Evolutionary conservation across 371 early-diverging fungal genomes (phyloP).

Genomic region (Syncephalastrum racemosum): DNA sequence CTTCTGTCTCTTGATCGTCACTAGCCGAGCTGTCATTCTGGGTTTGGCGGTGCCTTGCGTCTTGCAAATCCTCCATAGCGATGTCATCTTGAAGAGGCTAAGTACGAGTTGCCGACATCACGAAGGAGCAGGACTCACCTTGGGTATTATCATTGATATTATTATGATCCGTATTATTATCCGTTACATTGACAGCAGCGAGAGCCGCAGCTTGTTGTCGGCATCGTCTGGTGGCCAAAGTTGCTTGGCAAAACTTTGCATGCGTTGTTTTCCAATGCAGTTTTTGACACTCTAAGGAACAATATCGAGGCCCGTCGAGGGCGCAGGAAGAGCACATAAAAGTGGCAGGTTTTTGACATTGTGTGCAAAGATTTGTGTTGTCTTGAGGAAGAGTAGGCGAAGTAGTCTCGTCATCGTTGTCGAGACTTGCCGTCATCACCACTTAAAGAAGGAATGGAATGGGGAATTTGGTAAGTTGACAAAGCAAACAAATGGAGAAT

Average conservation of each 20-base stretch:
- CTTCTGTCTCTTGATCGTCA: constrained; percentile 26
- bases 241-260: constrained; percentile 46
- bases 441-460: constrained; percentile 1
- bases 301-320: constrained; percentile 57
- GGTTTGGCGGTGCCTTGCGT: constrained; percentile 2
- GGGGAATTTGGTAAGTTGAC: neutral
- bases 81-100: constrained; percentile 8
- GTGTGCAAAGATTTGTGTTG: constrained; percentile 15
- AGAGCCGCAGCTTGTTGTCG: constrained; percentile 7
- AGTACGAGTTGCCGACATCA: too few species aligned
- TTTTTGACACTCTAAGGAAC: constrained; percentile 70
- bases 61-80: constrained; percentile 10
- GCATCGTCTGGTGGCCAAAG: constrained; percentile 23
- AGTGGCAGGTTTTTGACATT: constrained; percentile 50
- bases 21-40: constrained; percentile 1
- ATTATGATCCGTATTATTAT: too few species aligned
- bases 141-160: too few species aligned
- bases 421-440: constrained; percentile 5
- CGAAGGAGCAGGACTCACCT: too few species aligned
- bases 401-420: neutral
- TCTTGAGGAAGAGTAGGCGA: constrained; percentile 1
- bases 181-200: too few species aligned
- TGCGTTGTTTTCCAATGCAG: constrained; percentile 61
- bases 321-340: constrained; percentile 68
- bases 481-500: neutral